Conservation (phyloP, 768 basidiomycete species). For the Cytidiella melzeri region DNA sequence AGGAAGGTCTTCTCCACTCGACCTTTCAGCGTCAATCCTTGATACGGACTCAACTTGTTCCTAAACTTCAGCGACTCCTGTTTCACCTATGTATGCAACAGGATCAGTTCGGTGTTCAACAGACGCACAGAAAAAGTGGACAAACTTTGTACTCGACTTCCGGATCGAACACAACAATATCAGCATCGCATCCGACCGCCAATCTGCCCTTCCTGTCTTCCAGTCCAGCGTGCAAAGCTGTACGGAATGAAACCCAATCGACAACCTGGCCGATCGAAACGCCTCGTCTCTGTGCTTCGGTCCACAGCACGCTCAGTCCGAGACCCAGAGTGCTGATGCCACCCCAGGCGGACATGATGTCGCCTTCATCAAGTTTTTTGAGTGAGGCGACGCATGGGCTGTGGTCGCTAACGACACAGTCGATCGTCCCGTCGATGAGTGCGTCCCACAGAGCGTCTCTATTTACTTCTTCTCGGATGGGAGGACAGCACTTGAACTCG, state of each 20-base stretch:
- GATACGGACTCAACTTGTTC: constrained; percentile 91
- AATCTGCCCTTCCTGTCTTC: constrained; percentile 66
- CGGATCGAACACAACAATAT: constrained; percentile 83
- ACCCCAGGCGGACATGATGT: constrained; percentile 91
- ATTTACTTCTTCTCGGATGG: constrained; percentile 73
- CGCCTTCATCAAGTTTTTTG: constrained; percentile 71
- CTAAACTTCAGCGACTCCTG: constrained; percentile 76
- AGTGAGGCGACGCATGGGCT: constrained; percentile 82
- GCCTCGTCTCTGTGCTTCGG: constrained; percentile 61
- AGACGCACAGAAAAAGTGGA: background rate
- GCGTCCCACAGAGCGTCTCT: constrained; percentile 77
- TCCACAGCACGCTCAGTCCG: constrained; percentile 86
- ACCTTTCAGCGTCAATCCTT: constrained; percentile 66
- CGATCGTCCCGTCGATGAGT: constrained; percentile 74
- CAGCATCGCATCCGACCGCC: constrained; percentile 72
- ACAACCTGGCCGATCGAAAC: constrained; percentile 56
- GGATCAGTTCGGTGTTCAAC: background rate
- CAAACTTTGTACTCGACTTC: constrained; percentile 37
- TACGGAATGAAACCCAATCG: constrained; percentile 67
- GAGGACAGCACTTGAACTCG: constrained; percentile 96
- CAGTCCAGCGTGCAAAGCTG: constrained; percentile 79
- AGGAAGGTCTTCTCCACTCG: constrained; percentile 73
- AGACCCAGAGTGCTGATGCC: constrained; percentile 90
- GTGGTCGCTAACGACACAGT: constrained; percentile 94
- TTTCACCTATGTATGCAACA: constrained; percentile 51